Evolutionary conservation across 2,329 filamentous ascomycete species (phyloP).

Genomic region (Chaetothyriales sp.): DNA sequence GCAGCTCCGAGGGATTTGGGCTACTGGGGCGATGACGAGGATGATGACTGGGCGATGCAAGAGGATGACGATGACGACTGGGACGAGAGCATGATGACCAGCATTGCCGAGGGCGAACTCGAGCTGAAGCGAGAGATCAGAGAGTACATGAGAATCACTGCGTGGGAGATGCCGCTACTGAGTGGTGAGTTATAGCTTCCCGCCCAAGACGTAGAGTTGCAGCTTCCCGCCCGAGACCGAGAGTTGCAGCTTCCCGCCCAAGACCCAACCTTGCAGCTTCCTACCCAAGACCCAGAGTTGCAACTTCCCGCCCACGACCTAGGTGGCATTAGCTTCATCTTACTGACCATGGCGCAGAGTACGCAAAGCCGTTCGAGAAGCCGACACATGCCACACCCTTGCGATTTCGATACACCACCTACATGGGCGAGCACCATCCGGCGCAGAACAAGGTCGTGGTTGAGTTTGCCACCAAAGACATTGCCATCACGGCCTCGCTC

Average conservation of each 20-base stretch:
- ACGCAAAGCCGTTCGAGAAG: slow-evolving; percentile 66
- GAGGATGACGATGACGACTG: slow-evolving; percentile 42
- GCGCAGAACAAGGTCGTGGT: slow-evolving; percentile 88
- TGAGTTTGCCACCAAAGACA: slow-evolving; percentile 65
- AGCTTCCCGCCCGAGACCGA: background rate
- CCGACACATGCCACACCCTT: slow-evolving; percentile 56
- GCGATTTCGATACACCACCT: slow-evolving; percentile 91
- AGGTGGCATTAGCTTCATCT: background rate
- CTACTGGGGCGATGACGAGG: slow-evolving; percentile 33
- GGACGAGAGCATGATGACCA: slow-evolving; percentile 70
- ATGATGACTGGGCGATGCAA: slow-evolving; percentile 30
- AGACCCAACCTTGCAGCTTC: slow-evolving; percentile 15
- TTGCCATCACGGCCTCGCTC: slow-evolving; percentile 40
- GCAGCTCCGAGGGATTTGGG: slow-evolving; percentile 18
- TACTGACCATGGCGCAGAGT: slow-evolving; percentile 41
- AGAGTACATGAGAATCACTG: slow-evolving; percentile 72
- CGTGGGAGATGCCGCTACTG: slow-evolving; percentile 92
- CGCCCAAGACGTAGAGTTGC: slow-evolving; percentile 15
- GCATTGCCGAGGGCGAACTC: slow-evolving; percentile 70
- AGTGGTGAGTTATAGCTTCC: slow-evolving; percentile 49
- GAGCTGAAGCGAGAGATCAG: slow-evolving; percentile 78
- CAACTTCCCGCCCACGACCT: slow-evolving; percentile 1
- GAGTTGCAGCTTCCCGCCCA: slow-evolving; percentile 14
- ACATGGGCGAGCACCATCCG: slow-evolving; percentile 87
- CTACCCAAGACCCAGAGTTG: slow-evolving; percentile 15